Evolutionary conservation across 2,329 filamentous ascomycete genomes (phyloP).

Genomic region (Myriosclerotinia scirpicola): DNA sequence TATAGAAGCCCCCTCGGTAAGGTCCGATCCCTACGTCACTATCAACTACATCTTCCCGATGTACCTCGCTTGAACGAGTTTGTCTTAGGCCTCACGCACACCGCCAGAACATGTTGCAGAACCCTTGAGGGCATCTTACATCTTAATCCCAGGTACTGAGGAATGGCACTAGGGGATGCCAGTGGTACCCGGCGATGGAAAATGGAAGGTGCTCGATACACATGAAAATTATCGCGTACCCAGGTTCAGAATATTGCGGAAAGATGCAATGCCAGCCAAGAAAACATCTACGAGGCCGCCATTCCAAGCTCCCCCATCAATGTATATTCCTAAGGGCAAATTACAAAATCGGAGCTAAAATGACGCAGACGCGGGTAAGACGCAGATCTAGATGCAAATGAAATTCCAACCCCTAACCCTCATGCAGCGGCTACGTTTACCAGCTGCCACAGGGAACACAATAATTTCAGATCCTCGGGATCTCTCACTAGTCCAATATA

Average conservation of each 20-base stretch:
- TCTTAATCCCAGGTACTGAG: not conserved
- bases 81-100: not conserved
- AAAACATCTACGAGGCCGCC: not conserved
- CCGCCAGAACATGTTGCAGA: not conserved
- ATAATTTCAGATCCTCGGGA: not conserved
- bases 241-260: not conserved
- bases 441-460: not conserved
- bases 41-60: not conserved
- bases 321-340: not conserved
- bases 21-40: not conserved
- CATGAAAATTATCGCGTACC: not conserved
- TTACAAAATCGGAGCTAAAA: not conserved
- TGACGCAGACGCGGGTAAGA: not conserved
- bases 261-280: not conserved
- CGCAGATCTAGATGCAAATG: no score
- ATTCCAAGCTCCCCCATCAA: not conserved
- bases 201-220: not conserved
- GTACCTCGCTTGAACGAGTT: not conserved
- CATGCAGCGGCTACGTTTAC: not conserved
- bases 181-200: not conserved
- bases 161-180: not conserved
- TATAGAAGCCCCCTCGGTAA: not conserved
- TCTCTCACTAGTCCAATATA: not conserved
- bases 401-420: not conserved
- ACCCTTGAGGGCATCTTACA: not conserved